phyloP scores from a whole-genome alignment of 257 asterid species.

The Apocynum venetum region DNA sequence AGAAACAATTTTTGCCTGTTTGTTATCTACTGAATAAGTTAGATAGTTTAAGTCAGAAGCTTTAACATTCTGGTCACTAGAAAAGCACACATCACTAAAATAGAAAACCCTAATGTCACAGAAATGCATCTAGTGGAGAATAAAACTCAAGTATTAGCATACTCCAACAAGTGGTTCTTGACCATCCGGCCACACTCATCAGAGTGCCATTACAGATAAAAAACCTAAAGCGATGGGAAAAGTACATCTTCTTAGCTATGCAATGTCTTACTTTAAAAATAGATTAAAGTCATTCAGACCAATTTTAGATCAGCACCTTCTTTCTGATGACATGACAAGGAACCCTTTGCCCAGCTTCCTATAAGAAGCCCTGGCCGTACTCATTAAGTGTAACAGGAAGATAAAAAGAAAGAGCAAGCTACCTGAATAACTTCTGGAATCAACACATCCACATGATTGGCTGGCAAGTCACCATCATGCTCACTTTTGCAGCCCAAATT shows the following conservation, averaged over 20 bases:
- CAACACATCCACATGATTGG: slow-evolving; percentile 76
- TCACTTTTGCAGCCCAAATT: slow-evolving; percentile 65
- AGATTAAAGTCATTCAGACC: not conserved
- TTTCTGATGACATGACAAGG: not conserved
- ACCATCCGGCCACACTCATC: not conserved
- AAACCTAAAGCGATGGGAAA: not conserved
- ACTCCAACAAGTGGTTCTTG: not conserved
- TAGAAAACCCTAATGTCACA: not conserved
- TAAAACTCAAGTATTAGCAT: not conserved
- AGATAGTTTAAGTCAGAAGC: not conserved
- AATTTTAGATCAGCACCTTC: not conserved
- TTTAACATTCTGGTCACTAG: not conserved
- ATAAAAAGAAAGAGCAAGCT: slow-evolving; percentile 21
- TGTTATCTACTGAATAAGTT: not conserved
- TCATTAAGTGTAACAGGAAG: not conserved
- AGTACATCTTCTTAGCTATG: not conserved
- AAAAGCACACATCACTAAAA: not conserved
- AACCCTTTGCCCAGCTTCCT: not conserved
- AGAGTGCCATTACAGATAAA: not conserved
- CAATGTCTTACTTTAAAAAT: not conserved
- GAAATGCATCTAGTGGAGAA: not conserved
- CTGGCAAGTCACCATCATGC: slow-evolving; percentile 30
- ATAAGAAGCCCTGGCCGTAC: not conserved
- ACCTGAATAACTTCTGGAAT: slow-evolving; percentile 93
- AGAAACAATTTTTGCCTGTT: no score